A percentile compares a stretch with the other conserved stretches of the same genome.
Conservation (phyloP, 768 basidiomycete genomes). For the Boletellus ananas region DNA sequence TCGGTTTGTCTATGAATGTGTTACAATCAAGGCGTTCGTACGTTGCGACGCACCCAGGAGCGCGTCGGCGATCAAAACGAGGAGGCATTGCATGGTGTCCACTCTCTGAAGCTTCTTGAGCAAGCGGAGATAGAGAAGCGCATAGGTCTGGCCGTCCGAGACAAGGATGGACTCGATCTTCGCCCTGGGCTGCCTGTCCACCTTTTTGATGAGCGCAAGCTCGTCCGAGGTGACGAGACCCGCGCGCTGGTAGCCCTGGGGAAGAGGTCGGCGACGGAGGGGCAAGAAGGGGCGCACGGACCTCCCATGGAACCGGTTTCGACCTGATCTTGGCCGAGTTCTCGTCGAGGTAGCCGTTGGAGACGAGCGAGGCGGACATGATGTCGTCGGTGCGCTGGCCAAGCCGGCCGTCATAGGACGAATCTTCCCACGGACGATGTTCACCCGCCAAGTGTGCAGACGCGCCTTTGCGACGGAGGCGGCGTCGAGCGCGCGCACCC, state of each 20-base stretch:
- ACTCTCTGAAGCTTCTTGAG: slow-evolving; percentile 82
- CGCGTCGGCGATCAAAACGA: slow-evolving; percentile 87
- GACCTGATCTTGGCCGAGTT: slow-evolving; percentile 81
- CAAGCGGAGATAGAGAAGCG: slow-evolving; percentile 83
- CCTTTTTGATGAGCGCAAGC: slow-evolving; percentile 81
- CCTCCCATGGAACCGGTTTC: slow-evolving; percentile 97
- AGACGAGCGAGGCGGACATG: slow-evolving; percentile 77
- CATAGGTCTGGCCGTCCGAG: slow-evolving; percentile 80
- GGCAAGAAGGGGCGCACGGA: slow-evolving; percentile 28
- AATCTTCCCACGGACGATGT: slow-evolving; percentile 33
- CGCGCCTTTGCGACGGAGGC: slow-evolving; percentile 47
- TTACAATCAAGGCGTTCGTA: not conserved
- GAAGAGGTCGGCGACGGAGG: slow-evolving; percentile 10
- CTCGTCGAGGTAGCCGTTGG: slow-evolving; percentile 83
- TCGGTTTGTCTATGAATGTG: not conserved
- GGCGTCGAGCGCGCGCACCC: slow-evolving; percentile 2
- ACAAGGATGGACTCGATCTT: slow-evolving; percentile 74
- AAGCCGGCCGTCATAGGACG: too few species aligned
- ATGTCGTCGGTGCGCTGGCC: too few species aligned
- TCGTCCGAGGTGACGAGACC: slow-evolving; percentile 87
- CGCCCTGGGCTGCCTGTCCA: slow-evolving; percentile 74
- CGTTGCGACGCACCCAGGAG: slow-evolving; percentile 56
- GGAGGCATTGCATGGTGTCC: slow-evolving; percentile 84
- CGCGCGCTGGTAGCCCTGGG: slow-evolving; percentile 91
- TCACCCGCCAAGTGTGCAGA: slow-evolving; percentile 3